Percentiles rank a stretch among this genome's conserved stretches.
These are phyloP conservation scores for Didymella segeticola DNA, from an alignment of 2,329 filamentous ascomycete species.

Conservation along the genomic window DNA sequence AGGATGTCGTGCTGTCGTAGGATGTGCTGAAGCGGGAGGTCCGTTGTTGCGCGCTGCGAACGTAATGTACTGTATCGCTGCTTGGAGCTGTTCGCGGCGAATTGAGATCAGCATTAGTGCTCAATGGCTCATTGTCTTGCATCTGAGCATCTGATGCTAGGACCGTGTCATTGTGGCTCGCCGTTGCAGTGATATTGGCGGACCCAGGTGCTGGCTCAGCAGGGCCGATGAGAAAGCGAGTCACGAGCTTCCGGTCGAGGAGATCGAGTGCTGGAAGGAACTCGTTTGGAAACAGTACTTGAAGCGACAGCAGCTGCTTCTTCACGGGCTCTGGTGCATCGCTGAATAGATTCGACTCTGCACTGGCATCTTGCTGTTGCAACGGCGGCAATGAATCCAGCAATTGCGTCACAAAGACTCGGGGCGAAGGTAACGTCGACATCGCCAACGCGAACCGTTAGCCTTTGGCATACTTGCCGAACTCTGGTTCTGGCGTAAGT, in stretches of 20 bases:
- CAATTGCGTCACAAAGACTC: conserved; percentile 44
- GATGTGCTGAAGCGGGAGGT: conserved; percentile 46
- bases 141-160: not conserved
- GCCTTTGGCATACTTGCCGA: conserved; percentile 11
- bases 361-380: conserved; percentile 31
- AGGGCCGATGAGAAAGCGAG: conserved; percentile 51
- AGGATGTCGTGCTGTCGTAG: conserved; percentile 50
- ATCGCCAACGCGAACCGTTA: conserved; percentile 19
- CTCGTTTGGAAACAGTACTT: conserved; percentile 82
- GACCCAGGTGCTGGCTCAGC: not conserved
- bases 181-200: not conserved
- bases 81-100: not conserved
- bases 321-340: conserved; percentile 34
- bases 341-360: conserved; percentile 52
- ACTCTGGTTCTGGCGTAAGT: conserved; percentile 16
- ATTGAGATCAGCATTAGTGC: not conserved
- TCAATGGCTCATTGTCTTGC: not conserved
- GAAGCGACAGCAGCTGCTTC: conserved; percentile 68
- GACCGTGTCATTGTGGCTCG: not conserved
- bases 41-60: conserved; percentile 63
- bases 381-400: conserved; percentile 33
- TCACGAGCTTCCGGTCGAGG: conserved; percentile 78
- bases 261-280: conserved; percentile 87
- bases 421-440: conserved; percentile 29
- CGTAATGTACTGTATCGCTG: conserved; percentile 53